Evolutionary conservation across 305 asterid genomes (phyloP).

Genomic region (Ajuga reptans): DNA sequence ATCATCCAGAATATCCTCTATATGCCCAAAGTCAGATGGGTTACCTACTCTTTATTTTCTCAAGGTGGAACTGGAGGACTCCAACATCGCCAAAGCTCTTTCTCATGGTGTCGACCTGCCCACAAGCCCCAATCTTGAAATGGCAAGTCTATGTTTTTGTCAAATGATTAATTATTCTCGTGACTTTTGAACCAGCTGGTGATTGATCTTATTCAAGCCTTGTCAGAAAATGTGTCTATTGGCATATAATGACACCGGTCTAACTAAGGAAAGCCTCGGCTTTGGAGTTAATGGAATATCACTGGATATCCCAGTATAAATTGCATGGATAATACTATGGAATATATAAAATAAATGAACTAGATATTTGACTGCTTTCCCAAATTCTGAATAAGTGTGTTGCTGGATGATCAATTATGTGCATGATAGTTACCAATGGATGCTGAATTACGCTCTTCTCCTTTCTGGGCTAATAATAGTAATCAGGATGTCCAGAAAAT

Average conservation of each 20-base stretch:
- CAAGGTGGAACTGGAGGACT: conserved; percentile 51
- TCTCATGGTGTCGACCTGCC: conserved; percentile 40
- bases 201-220: not conserved
- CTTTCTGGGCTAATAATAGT: not conserved
- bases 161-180: conserved; percentile 2
- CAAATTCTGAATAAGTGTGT: too few relatives aligned
- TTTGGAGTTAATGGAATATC: not conserved
- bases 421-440: not conserved
- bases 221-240: not conserved
- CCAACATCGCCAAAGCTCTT: conserved; percentile 39
- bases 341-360: not conserved
- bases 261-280: too few relatives aligned
- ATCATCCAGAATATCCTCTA: conserved; percentile 46
- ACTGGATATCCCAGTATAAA: conserved; percentile 2
- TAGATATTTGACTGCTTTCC: too few relatives aligned
- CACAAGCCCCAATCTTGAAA: conserved; percentile 21
- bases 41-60: conserved; percentile 48
- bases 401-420: not conserved
- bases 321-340: not conserved
- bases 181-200: conserved; percentile 12
- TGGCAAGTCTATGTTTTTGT: conserved; percentile 27
- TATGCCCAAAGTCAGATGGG: conserved; percentile 27
- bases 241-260: not conserved
- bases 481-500: not conserved
- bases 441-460: not conserved